Evolutionary conservation across 352 stramenopile species (phyloP).

Genomic region (Halophytophthora polymorphica): DNA sequence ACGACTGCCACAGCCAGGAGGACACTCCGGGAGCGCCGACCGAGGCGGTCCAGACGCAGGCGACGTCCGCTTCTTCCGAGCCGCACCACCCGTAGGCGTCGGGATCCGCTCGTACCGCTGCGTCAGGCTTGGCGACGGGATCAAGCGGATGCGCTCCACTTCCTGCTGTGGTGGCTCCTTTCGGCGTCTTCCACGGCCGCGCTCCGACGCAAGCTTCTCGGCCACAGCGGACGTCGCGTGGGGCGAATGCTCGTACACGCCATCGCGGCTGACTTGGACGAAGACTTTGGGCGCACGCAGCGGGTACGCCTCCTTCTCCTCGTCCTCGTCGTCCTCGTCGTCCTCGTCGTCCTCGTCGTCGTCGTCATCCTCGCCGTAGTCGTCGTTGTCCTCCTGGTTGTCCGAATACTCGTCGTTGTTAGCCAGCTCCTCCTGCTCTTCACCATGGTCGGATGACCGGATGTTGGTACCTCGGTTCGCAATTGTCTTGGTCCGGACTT

Average conservation of each 20-base stretch:
- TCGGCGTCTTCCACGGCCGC: slow-evolving; percentile 15
- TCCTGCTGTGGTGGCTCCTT: slow-evolving; percentile 24
- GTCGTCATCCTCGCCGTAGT: slow-evolving; percentile 22
- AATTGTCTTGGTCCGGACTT: slow-evolving; percentile 15
- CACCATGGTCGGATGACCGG: slow-evolving; percentile 4
- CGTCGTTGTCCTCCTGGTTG: slow-evolving; percentile 16
- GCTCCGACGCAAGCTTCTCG: slow-evolving; percentile 33
- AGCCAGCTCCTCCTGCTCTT: slow-evolving; percentile 5
- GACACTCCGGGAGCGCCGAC: slow-evolving; percentile 13
- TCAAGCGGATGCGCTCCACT: slow-evolving; percentile 49
- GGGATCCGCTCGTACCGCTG: slow-evolving; percentile 45
- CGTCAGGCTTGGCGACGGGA: slow-evolving; percentile 38
- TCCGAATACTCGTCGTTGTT: slow-evolving; percentile 10
- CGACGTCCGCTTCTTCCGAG: slow-evolving; percentile 16
- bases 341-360: slow-evolving; percentile 25
- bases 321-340: slow-evolving; percentile 18
- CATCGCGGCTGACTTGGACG: slow-evolving; percentile 38
- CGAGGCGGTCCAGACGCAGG: not conserved
- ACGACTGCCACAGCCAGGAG: slow-evolving; percentile 26
- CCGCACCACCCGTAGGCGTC: slow-evolving; percentile 14
- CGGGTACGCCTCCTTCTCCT: slow-evolving; percentile 23
- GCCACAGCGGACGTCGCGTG: slow-evolving; percentile 28
- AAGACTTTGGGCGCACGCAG: slow-evolving; percentile 43
- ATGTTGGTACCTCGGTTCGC: slow-evolving; percentile 27
- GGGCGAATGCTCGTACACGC: slow-evolving; percentile 33